A percentile compares a stretch with the other conserved stretches of the same genome.
phyloP scores from a whole-genome alignment of 2,329 filamentous ascomycete genomes.

The Drechslerella dactyloides region DNA sequence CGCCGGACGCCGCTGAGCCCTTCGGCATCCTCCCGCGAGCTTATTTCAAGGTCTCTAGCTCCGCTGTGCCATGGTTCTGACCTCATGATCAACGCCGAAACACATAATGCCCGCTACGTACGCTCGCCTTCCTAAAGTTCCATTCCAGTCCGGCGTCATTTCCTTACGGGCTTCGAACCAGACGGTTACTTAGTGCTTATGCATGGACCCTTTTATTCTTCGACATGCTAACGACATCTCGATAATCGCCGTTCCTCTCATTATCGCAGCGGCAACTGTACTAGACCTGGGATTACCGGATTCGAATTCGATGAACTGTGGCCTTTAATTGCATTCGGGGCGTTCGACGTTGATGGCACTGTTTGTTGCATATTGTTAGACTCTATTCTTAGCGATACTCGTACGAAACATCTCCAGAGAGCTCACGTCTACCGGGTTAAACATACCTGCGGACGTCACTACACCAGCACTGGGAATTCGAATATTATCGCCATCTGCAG shows the following conservation, averaged over 20 bases:
- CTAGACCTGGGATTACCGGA: too few species aligned
- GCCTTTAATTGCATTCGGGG: background rate
- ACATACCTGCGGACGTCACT: background rate
- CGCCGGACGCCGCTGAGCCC: background rate
- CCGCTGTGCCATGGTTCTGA: conserved; percentile 10
- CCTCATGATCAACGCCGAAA: conserved; percentile 50
- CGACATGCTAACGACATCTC: too few species aligned
- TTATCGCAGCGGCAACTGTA: too few species aligned
- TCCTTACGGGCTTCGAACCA: too few species aligned
- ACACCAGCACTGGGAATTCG: background rate
- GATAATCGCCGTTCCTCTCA: too few species aligned
- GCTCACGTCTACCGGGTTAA: background rate
- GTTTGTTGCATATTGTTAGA: conserved; percentile 5
- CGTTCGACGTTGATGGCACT: background rate
- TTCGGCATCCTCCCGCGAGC: conserved; percentile 2
- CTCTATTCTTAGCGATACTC: conserved; percentile 1
- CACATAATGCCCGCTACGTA: conserved; percentile 15
- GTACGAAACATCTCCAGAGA: background rate
- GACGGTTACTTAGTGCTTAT: too few species aligned
- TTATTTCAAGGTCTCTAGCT: too few species aligned
- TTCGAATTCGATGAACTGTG: background rate
- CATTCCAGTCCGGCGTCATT: conserved; percentile 6
- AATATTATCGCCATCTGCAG: background rate
- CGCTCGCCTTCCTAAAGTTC: too few species aligned
- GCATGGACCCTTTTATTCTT: too few species aligned